Percentiles rank a stretch among this genome's conserved stretches.
Conservation (phyloP, 2,329 filamentous ascomycete genomes). For the Aspergillus costaricaensis region DNA sequence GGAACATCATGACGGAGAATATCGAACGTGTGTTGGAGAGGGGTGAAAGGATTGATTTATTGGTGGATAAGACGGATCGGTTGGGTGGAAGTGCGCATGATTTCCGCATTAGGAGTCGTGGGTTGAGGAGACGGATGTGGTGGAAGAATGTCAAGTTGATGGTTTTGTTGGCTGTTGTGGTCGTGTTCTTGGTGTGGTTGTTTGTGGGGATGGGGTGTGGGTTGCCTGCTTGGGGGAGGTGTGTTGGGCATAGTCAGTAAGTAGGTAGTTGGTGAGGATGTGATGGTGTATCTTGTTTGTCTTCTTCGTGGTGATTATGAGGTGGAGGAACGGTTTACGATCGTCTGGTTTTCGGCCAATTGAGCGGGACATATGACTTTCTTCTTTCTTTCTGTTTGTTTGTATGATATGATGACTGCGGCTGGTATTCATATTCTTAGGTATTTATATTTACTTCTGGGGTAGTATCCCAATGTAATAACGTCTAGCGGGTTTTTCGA, state of each 20-base stretch:
- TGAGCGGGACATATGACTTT: background rate
- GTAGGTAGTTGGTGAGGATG: background rate
- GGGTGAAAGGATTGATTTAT: conserved; percentile 86
- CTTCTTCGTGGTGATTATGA: background rate
- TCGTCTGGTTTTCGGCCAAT: background rate
- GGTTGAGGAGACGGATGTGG: conserved; percentile 93
- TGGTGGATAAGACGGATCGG: conserved; percentile 95
- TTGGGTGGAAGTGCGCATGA: conserved; percentile 85
- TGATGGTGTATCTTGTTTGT: background rate
- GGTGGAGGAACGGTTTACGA: background rate
- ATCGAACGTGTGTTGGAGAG: conserved; percentile 87
- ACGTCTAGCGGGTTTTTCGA: background rate
- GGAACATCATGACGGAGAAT: conserved; percentile 93
- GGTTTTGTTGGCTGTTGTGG: conserved; percentile 72
- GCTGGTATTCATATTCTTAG: background rate
- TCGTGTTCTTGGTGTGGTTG: conserved; percentile 69
- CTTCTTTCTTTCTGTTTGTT: background rate
- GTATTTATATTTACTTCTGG: background rate
- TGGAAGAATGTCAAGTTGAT: conserved; percentile 99
- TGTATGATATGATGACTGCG: conserved; percentile 2
- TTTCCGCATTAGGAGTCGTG: conserved; percentile 83
- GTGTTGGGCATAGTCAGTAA: conserved; percentile 34
- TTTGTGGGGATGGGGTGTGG: conserved; percentile 74
- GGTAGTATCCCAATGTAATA: background rate
- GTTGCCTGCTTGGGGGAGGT: conserved; percentile 57